Evolutionary conservation across 352 stramenopile genomes (phyloP), one percentile per base, ranked within the genome.

Genomic region (Globisporangium acanthophoron): DNA sequence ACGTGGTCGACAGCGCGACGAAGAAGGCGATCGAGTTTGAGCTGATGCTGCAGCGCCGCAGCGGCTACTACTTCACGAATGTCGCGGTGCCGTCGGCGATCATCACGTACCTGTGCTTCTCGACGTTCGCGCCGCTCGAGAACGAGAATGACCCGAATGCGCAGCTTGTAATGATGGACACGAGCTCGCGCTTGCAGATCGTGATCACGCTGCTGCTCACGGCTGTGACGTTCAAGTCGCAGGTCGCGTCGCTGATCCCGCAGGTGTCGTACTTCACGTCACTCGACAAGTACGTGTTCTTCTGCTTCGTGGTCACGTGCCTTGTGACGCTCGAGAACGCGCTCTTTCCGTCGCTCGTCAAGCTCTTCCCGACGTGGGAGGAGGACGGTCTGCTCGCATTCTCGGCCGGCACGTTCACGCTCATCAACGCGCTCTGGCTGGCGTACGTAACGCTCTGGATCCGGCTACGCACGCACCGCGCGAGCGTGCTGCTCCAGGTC

Each of bases 31-130:
- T 77, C 37, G 48, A 40, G 27, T 74, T 81, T 41, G 64, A 75
- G 48, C 62, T 78, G 50, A 64, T 79, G 45, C 61, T 81, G 13
- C 52, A 73, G 47, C 64, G 73, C 5, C 58, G 54, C 15, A 65
- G 62, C 29, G 41, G 16, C 8, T 81, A 76, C 58, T 74, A 76
- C 37, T 21, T 81, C 11, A 73, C 56, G 27, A 78, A 81, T 50
- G 58, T 78, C 16, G 62, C 56, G 21, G 20, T 78, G 18, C 68
- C 71, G 9, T 52, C 65, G 5, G 60, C 69, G 13, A 55, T 77
- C 24, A 78, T 81, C 56, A 72, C 70, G 31, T 71, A 76, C 58
- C 48, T 80, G 52, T 69, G 68, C 39, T 77, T 80, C 49, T 52
- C 67, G n/a, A 65, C 64, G 46, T 81, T 56, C 27, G 64, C 64